Base-by-base conservation (phyloP, 2,329 filamentous ascomycete species). In the Sporothrix mexicana region DNA sequence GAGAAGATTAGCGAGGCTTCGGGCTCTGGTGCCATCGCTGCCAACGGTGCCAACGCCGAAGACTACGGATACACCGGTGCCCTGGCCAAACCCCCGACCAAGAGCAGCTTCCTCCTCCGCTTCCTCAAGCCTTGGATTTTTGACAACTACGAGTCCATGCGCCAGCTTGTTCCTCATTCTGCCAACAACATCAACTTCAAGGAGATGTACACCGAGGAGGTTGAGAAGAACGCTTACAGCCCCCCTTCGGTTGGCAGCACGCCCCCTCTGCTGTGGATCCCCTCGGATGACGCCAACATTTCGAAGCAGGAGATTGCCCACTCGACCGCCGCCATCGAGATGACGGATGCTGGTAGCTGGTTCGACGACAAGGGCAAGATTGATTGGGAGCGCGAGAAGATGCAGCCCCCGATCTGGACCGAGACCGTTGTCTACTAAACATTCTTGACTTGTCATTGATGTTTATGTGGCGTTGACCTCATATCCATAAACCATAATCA, bases 91-190 rank as follows among this genome's bases (percentile, higher is more conserved):
- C 71, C 78, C 0, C 76, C 81, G 41, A 86, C 87, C 82, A 86
- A 86, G 76, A 84, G 85, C n/a, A 88, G 88, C 74, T 80, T 92
- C 66, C 76, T 94, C 59, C 80, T 85, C 51, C 89, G 89, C 75
- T 97, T 92, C 84, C 82, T 97, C 73, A 92, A 92, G 77, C 94
- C 94, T 0, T 92, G 95, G 82, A 85, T 90, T 72, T 93, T 94
- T 80, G 85, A 88, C 75, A 89, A 93, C 81, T 97, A 96, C 79
- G 82, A 86, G 20, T 85, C 89, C 2, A 85, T 97, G 77, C 91
- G 92, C 45, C 87, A 87, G 55, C 83, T 94, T 8, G 89, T 96
- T 0, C 92, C 93, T 0, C 83, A 86, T 30, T 82, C 88, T 47
- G 84, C 84, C 0, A 49, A 77, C 25, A 80, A 83, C 5, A 76